Conservation (phyloP, 495 filamentous ascomycete genomes). For the Pseudevernia furfuracea region DNA sequence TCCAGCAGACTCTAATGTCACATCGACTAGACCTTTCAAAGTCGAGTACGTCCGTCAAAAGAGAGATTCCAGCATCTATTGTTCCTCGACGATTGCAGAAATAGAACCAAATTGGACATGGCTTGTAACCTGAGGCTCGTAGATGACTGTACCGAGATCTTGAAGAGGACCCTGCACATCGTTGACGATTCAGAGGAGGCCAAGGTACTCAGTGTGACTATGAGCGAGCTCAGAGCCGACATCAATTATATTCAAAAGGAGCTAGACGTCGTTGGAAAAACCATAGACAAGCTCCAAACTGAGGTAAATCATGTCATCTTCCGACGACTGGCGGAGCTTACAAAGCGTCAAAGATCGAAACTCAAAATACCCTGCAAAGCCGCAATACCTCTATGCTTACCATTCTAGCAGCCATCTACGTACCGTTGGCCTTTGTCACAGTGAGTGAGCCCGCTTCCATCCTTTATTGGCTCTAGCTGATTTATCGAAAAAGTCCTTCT, state of each 20-base stretch:
- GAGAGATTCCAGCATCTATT: constrained; percentile 17
- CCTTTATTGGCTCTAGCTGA: neutral
- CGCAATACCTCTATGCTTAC: constrained; percentile 18
- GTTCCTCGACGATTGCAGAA: constrained; percentile 9
- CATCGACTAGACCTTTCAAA: constrained; percentile 11
- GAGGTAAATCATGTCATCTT: constrained; percentile 11
- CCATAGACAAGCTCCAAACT: constrained; percentile 14
- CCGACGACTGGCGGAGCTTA: neutral
- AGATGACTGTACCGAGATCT: neutral
- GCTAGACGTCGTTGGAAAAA: constrained; percentile 2
- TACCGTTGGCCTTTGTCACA: constrained; percentile 21
- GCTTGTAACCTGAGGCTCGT: constrained; percentile 9
- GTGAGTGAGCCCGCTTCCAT: constrained; percentile 1
- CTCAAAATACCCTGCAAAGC: constrained; percentile 9
- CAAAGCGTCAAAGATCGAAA: constrained; percentile 13
- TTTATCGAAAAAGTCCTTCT: constrained; percentile 15
- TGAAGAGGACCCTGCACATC: neutral
- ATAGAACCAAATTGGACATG: constrained; percentile 9
- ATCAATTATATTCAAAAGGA: neutral
- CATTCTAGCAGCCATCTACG: constrained; percentile 17
- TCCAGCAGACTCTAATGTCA: neutral
- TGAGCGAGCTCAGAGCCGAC: neutral
- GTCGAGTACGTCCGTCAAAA: constrained; percentile 11
- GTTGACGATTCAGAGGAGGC: neutral
- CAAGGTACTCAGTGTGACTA: neutral